phyloP scores from a whole-genome alignment of 2,329 filamentous ascomycete species.

The Xylariales sp. region DNA sequence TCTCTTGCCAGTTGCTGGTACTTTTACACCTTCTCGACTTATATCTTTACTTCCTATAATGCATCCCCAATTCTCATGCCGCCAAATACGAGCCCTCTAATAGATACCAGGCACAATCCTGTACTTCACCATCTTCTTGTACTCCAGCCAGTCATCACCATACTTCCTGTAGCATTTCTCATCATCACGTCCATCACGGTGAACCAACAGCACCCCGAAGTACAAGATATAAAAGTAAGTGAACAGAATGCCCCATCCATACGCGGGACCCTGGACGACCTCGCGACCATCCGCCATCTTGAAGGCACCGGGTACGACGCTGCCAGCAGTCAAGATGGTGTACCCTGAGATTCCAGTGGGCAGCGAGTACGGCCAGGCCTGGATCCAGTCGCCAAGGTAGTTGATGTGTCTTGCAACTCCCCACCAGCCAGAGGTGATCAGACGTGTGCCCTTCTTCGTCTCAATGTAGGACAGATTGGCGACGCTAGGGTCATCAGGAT shows the following conservation, averaged over 20 bases:
- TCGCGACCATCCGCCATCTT: conserved; percentile 57
- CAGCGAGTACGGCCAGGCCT: conserved; percentile 85
- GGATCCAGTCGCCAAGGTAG: conserved; percentile 92
- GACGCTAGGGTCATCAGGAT: conserved; percentile 75
- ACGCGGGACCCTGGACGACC: conserved; percentile 66
- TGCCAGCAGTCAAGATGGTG: conserved; percentile 56
- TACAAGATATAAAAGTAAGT: conserved; percentile 96
- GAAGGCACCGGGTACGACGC: conserved; percentile 46
- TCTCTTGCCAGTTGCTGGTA: too few relatives aligned
- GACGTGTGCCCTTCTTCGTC: conserved; percentile 74
- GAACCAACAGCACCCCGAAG: conserved; percentile 80
- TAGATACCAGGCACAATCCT: conserved; percentile 84
- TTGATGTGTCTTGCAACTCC: conserved; percentile 89
- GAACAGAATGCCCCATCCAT: conserved; percentile 79
- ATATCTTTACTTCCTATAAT: too few relatives aligned
- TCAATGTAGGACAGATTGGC: conserved; percentile 80
- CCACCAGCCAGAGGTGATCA: conserved; percentile 90
- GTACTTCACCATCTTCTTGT: conserved; percentile 76
- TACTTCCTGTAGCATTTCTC: conserved; percentile 91
- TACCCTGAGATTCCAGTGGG: conserved; percentile 85
- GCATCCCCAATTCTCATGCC: too few relatives aligned
- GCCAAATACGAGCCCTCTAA: too few relatives aligned
- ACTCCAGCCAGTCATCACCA: conserved; percentile 85
- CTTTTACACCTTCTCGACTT: too few relatives aligned
- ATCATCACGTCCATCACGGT: conserved; percentile 82